Percentiles rank a stretch among this genome's conserved stretches.
Conservation (phyloP, 164 flowering plant species). For the Umbellularia californica region DNA sequence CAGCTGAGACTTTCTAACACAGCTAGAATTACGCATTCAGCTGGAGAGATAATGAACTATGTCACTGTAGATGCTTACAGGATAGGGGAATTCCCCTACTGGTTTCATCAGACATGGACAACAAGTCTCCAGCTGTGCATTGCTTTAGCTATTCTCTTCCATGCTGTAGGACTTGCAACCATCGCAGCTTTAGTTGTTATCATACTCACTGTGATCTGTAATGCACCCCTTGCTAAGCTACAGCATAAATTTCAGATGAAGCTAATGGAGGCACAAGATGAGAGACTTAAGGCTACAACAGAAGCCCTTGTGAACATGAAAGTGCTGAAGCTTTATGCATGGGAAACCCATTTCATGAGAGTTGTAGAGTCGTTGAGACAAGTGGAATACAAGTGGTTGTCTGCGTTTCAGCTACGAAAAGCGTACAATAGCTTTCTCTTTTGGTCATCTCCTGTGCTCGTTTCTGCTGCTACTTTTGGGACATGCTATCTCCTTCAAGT, state of each 20-base stretch:
- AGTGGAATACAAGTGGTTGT: constrained; percentile 49
- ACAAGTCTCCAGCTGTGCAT: constrained; percentile 52
- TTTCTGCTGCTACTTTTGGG: constrained; percentile 58
- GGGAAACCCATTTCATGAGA: constrained; percentile 64
- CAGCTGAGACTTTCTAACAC: constrained; percentile 52
- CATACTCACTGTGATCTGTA: constrained; percentile 44
- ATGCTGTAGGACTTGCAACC: constrained; percentile 54
- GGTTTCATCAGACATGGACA: constrained; percentile 76
- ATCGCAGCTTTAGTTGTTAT: constrained; percentile 49
- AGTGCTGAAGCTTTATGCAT: constrained; percentile 63
- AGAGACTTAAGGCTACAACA: constrained; percentile 45
- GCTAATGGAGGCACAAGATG: constrained; percentile 60
- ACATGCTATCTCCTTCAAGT: constrained; percentile 52
- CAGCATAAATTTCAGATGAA: constrained; percentile 49
- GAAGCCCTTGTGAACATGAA: constrained; percentile 65
- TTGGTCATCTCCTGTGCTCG: constrained; percentile 65
- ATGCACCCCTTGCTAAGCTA: constrained; percentile 58
- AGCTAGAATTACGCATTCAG: constrained; percentile 43
- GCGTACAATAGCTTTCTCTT: constrained; percentile 45
- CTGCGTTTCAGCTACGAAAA: constrained; percentile 43
- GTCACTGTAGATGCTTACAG: constrained; percentile 68
- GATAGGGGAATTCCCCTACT: constrained; percentile 64
- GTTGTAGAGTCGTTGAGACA: constrained; percentile 39
- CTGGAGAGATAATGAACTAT: constrained; percentile 64
- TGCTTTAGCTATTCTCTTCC: constrained; percentile 42